phyloP scores from a whole-genome alignment of 1,139 yeast species.

The Saccharomyces hybrid region DNA sequence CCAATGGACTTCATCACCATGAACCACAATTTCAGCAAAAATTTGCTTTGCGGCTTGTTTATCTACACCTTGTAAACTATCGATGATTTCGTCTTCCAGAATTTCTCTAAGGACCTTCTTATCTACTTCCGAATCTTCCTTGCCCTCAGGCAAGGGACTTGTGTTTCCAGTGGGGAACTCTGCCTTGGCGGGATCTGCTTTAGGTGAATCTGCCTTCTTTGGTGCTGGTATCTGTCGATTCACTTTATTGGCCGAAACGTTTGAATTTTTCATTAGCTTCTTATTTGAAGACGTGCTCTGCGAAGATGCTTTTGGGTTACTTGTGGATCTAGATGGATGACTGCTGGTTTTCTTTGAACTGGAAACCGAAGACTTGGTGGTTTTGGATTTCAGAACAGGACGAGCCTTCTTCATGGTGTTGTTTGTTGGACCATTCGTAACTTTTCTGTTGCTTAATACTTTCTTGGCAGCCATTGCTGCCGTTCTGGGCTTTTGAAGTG shows the following conservation, averaged over 20 bases:
- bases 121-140: constrained; percentile 9
- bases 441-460: background rate
- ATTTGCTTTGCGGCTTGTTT: constrained; percentile 76
- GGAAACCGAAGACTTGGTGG: background rate
- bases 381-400: background rate
- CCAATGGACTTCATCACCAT: constrained; percentile 96
- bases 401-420: background rate
- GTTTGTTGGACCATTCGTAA: background rate
- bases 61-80: constrained; percentile 40
- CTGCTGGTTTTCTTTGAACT: background rate
- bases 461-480: constrained; percentile 1
- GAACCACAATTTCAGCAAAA: constrained; percentile 81
- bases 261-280: background rate
- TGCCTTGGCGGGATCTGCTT: constrained; percentile 4
- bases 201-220: background rate
- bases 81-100: constrained; percentile 34
- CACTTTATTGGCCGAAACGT: background rate
- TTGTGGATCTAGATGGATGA: background rate
- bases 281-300: background rate
- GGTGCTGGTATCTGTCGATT: constrained; percentile 1
- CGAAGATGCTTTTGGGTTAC: background rate
- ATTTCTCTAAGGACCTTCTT: constrained; percentile 20
- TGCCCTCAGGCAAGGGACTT: constrained; percentile 18
- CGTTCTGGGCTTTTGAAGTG: constrained; percentile 4
- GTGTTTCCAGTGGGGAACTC: constrained; percentile 24